Conservation (phyloP, 164 flowering plant species). For the Vitis cinerea region DNA sequence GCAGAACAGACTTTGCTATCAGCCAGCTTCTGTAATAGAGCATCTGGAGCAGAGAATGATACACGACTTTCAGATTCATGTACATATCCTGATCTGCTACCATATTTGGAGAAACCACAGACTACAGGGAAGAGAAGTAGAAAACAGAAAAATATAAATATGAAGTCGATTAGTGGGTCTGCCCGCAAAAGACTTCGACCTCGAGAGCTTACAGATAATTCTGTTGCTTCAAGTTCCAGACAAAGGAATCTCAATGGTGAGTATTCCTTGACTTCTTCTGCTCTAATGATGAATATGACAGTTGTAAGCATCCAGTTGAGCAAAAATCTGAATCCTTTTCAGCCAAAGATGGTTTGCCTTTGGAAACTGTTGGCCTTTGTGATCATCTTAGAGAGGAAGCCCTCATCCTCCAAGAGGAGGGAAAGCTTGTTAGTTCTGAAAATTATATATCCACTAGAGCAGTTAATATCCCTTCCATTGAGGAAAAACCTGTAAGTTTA, state of each 20-base stretch:
- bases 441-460: conserved; percentile 8
- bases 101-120: conserved; percentile 26
- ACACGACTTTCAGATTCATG: conserved; percentile 14
- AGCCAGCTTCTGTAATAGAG: conserved; percentile 30
- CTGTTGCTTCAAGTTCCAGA: conserved; percentile 19
- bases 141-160: conserved; percentile 26
- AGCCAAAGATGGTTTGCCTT: conserved; percentile 15
- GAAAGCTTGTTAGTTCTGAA: conserved; percentile 13
- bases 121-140: conserved; percentile 57
- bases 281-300: conserved; percentile 15
- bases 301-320: conserved; percentile 8
- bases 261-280: conserved; percentile 14
- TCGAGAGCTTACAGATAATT: conserved; percentile 11
- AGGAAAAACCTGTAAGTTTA: conserved; percentile 39
- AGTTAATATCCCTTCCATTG: conserved; percentile 10
- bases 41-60: conserved; percentile 22
- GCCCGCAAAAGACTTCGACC: conserved; percentile 26
- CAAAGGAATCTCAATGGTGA: conserved; percentile 1
- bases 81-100: conserved; percentile 35
- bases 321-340: conserved; percentile 9
- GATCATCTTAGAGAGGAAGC: conserved; percentile 9
- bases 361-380: conserved; percentile 16
- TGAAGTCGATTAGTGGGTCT: conserved; percentile 16
- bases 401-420: conserved; percentile 16
- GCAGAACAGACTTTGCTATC: conserved; percentile 35